Evolutionary conservation across 306 rosid species (phyloP), one percentile per base, ranked within the genome.

Genomic region (Argentina anserina): DNA sequence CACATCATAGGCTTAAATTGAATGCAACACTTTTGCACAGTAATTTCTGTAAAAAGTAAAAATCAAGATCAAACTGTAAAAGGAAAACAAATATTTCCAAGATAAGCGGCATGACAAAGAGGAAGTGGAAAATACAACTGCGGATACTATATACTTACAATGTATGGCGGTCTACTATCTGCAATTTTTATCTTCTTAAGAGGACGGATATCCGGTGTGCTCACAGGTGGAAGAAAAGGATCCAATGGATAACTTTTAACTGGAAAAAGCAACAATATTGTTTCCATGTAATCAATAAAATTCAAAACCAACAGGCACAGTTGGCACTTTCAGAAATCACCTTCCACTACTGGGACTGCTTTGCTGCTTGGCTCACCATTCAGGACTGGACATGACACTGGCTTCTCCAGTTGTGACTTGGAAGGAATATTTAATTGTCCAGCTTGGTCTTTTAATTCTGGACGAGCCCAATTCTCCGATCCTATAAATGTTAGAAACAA

Each of bases 121-220:
- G 10, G 4, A 29, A 29, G 13, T 59, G 21, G 64, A 59, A 29
- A 59, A 59, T 28, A 59, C 62, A 55, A 25, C 62, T 5, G 21
- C n/a, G 29, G 11, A 13, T 59, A 6, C 18, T 28, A 6, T 6
- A 59, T 26, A 15, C 64, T 59, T 14, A 59, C 64, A 11, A 29
- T 26, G 17, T 28, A n/a, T 58, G 63, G 36, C 20, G 1, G 36
- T 58, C 36, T 26, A 58, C 36, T 28, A 58, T 28, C 63, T 12
- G 17, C 21, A 37, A 46, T 18, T 75, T 59, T 81, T 75, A 82
- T 86, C 82, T 78, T 88, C 70, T 80, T 83, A 52, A 28, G 25
- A 4, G 81, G 81, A 69, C 17, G 65, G 47, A 79, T 15, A 74
- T 71, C 56, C 34, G 31, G 63, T 21, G 58, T 14, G 12, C 18